Percentiles rank a stretch among this genome's conserved stretches.
phyloP scores from a whole-genome alignment of 78 protist species.

The Dictyostelium discoideum region dicty_2.7 NC_007090.3:204501-205000 shows the following conservation, averaged over 20 bases:
- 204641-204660: slow-evolving; percentile 59
- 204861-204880: slow-evolving; percentile 20
- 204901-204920: slow-evolving; percentile 30
- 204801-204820: not conserved
- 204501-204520: slow-evolving; percentile 48
- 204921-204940: not conserved
- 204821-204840: slow-evolving; percentile 10
- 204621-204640: slow-evolving; percentile 76
- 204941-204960: too few relatives aligned
- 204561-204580: slow-evolving; percentile 62
- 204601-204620: slow-evolving; percentile 68
- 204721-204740: slow-evolving; percentile 58
- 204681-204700: slow-evolving; percentile 16
- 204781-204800: slow-evolving; percentile 48
- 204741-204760: slow-evolving; percentile 18
- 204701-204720: slow-evolving; percentile 24
- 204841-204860: slow-evolving; percentile 11
- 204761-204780: slow-evolving; percentile 56
- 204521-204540: not conserved
- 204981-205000: too few relatives aligned
- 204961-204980: too few relatives aligned
- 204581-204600: slow-evolving; percentile 25
- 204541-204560: not conserved
- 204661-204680: not conserved
- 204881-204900: slow-evolving; percentile 9